Base-by-base conservation (phyloP, 2,329 filamentous ascomycete species). In the Xylaria sp. region DNA sequence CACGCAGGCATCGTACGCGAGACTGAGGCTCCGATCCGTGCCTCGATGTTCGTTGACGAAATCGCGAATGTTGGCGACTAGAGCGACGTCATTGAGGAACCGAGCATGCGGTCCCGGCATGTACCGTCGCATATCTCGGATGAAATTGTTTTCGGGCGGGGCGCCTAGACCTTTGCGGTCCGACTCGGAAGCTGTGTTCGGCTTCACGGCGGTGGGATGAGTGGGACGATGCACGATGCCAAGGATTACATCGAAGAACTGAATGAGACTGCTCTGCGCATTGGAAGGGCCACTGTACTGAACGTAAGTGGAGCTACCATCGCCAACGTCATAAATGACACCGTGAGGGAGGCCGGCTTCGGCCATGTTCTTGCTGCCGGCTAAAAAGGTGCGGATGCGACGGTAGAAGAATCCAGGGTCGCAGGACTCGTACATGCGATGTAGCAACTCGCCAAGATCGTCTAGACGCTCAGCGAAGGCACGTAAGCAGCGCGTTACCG, bases 341-440 rank as follows among this genome's bases (percentile, higher is more conserved):
- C 94, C 94, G 61, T 87, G 80, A 0, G 94, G 92, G 8, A 99
- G 81, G 11, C 94, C 94, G 3, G 93, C 94, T 63, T 97, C 93
- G 53, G 83, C 86, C 94, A 97, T 99, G 73, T 97, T 97, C 81
- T 96, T 97, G 73, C 92, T 94, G 11, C 94, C 94, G 4, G 94
- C 93, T 2, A 99, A 83, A 74, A 95, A 97, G 0, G 94, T 93
- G n/a, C 94, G 86, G 68, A 99, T 96, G 61, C 92, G 89, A 75
- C 96, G 86, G 75, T 97, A 99, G 76, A 99, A 99, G 58, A 96
- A 88, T 65, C 90, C 88, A 0, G 94, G 92, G 70, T 97, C 92
- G 72, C 94, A 99, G 70, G 87, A 90, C 73, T 97, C 94, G 72
- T 97, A 92, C 90, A 99, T 95, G 66, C 91, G 86, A 70, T 90